These are phyloP conservation scores for Metarhizium sp. DNA, from an alignment of 2,329 filamentous ascomycete genomes.

Conservation along the genomic window DNA sequence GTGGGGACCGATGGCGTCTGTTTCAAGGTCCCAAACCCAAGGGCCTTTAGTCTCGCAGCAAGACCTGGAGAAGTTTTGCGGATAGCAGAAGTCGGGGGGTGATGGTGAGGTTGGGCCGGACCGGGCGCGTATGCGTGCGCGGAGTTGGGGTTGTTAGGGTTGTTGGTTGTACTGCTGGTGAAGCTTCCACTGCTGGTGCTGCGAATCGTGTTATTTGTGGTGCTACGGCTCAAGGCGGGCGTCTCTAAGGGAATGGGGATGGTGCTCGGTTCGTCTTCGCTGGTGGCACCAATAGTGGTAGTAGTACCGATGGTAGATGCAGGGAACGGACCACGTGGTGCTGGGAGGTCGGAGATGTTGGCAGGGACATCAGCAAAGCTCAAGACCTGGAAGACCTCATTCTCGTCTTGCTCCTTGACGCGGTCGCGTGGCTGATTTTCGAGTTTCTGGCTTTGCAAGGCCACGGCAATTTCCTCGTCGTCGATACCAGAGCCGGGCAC, in stretches of 20 bases:
- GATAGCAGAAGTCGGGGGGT: conserved; percentile 18
- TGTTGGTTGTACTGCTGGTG: neutral
- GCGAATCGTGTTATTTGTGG: conserved; percentile 2
- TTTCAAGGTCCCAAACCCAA: conserved; percentile 46
- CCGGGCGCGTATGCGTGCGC: conserved; percentile 16
- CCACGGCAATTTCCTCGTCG: neutral
- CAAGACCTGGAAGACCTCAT: conserved; percentile 14
- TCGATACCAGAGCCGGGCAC: neutral
- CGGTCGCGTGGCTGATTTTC: neutral
- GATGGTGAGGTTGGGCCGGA: conserved; percentile 11
- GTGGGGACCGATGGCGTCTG: conserved; percentile 20
- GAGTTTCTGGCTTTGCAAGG: neutral
- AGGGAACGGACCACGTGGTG: conserved; percentile 18
- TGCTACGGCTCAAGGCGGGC: conserved; percentile 7
- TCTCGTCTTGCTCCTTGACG: neutral
- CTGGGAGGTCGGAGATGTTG: conserved; percentile 16
- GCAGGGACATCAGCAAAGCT: conserved; percentile 19
- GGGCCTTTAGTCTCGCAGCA: conserved; percentile 54
- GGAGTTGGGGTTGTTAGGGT: conserved; percentile 5
- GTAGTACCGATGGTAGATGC: conserved; percentile 13
- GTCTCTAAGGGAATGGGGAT: conserved; percentile 3
- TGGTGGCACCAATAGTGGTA: conserved; percentile 2
- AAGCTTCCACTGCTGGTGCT: conserved; percentile 5
- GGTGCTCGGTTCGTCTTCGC: conserved; percentile 2
- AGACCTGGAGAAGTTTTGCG: conserved; percentile 57